Evolutionary conservation across 768 basidiomycete genomes (phyloP).

Genomic region (Macrolepiota fuliginosa): DNA sequence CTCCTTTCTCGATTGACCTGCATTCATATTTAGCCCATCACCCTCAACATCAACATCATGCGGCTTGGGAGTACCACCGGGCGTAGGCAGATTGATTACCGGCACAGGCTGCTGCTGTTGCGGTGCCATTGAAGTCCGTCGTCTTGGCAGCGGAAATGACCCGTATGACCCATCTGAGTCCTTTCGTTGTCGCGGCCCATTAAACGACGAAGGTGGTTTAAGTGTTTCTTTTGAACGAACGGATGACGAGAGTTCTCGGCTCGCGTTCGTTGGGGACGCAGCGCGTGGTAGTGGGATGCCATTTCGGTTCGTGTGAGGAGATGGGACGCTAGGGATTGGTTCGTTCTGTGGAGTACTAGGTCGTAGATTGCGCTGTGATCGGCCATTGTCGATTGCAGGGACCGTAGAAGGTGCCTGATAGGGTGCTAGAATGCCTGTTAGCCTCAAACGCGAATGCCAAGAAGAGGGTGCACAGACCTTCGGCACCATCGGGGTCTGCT

Average conservation of each 20-base stretch:
- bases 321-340: slow-evolving; percentile 14
- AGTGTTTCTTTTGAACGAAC: slow-evolving; percentile 19
- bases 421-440: slow-evolving; percentile 10
- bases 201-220: slow-evolving; percentile 23
- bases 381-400: slow-evolving; percentile 4
- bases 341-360: slow-evolving; percentile 15
- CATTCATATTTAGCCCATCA: not conserved
- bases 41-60: not conserved
- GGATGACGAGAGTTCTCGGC: slow-evolving; percentile 22
- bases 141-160: slow-evolving; percentile 28
- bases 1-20: slow-evolving; percentile 6
- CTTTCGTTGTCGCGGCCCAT: slow-evolving; percentile 30
- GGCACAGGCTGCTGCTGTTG: slow-evolving; percentile 18
- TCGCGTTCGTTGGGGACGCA: slow-evolving; percentile 21
- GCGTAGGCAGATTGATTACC: not conserved
- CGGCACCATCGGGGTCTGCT: slow-evolving; percentile 33
- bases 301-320: slow-evolving; percentile 16
- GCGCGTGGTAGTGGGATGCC: slow-evolving; percentile 15
- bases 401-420: slow-evolving; percentile 12
- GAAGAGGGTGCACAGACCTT: slow-evolving; percentile 25
- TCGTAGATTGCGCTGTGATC: slow-evolving; percentile 10
- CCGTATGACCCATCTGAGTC: slow-evolving; percentile 42
- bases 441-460: not conserved
- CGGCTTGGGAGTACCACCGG: not conserved
- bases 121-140: slow-evolving; percentile 10